phyloP scores from a whole-genome alignment of 352 stramenopile species.

The Pythium sp. region DNA sequence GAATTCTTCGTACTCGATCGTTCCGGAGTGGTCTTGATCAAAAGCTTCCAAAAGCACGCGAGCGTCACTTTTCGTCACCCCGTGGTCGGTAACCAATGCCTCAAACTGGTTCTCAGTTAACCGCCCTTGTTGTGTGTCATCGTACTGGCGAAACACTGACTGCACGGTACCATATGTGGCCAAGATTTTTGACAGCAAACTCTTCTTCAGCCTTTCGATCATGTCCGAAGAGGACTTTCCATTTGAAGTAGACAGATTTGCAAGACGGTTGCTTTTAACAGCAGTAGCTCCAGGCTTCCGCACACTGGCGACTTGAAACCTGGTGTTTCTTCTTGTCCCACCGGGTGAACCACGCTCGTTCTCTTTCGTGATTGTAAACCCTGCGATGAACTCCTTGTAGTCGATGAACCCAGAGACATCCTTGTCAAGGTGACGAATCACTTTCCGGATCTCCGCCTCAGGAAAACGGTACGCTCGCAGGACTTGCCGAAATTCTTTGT shows the following conservation, averaged over 20 bases:
- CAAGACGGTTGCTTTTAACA: constrained; percentile 15
- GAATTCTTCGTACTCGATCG: constrained; percentile 63
- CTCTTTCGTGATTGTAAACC: constrained; percentile 34
- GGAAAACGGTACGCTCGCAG: constrained; percentile 58
- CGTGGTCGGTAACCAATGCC: constrained; percentile 34
- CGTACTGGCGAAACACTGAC: constrained; percentile 48
- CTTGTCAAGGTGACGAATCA: constrained; percentile 65
- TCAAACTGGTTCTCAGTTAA: constrained; percentile 46
- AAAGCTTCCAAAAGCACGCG: constrained; percentile 31
- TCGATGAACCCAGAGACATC: constrained; percentile 72
- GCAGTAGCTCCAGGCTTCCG: constrained; percentile 12
- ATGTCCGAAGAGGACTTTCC: neutral
- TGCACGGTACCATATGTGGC: constrained; percentile 45
- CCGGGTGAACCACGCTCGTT: constrained; percentile 16
- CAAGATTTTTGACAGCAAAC: constrained; percentile 40
- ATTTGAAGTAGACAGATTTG: neutral
- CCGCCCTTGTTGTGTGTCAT: constrained; percentile 33
- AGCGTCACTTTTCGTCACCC: constrained; percentile 30
- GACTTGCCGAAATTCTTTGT: constrained; percentile 66
- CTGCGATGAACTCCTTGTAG: constrained; percentile 65
- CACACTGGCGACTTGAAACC: constrained; percentile 12
- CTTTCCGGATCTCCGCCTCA: constrained; percentile 65
- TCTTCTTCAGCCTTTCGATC: constrained; percentile 44
- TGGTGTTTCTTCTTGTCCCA: constrained; percentile 20
- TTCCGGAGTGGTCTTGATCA: constrained; percentile 45